Evolutionary conservation across 1,284 basidiomycete genomes (phyloP).

Genomic region (Boletellus sp.): DNA sequence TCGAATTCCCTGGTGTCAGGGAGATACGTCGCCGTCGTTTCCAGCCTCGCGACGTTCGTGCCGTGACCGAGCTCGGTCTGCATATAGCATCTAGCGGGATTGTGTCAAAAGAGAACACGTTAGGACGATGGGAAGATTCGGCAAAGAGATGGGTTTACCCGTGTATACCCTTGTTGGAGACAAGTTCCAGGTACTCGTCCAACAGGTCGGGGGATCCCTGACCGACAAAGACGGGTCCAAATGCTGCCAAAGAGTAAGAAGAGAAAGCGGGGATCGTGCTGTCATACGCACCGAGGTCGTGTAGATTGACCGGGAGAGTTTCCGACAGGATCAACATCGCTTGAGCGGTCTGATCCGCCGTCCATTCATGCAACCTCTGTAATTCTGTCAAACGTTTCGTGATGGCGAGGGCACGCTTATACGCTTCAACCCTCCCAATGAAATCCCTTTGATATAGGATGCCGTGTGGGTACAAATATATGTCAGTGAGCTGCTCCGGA

Average conservation of each 20-base stretch:
- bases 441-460: conserved; percentile 17
- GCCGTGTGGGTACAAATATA: background rate
- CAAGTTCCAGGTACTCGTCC: conserved; percentile 47
- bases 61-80: conserved; percentile 80
- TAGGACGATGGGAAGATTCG: too few species aligned
- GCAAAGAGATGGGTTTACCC: conserved; percentile 35
- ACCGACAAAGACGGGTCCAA: conserved; percentile 62
- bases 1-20: conserved; percentile 68
- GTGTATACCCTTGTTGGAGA: conserved; percentile 55
- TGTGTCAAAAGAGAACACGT: background rate
- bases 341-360: conserved; percentile 40
- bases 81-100: conserved; percentile 48
- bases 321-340: conserved; percentile 53
- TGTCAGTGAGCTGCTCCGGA: background rate
- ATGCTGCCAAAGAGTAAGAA: conserved; percentile 40
- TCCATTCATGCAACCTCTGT: conserved; percentile 51
- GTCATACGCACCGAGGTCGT: conserved; percentile 50
- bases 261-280: background rate
- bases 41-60: conserved; percentile 64
- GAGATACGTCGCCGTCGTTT: conserved; percentile 78
- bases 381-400: conserved; percentile 58
- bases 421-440: conserved; percentile 25
- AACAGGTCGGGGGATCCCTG: conserved; percentile 54
- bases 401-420: conserved; percentile 34
- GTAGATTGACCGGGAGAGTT: conserved; percentile 48